Evolutionary conservation across 179 eudicot species (phyloP), one percentile per base, ranked within the genome.

Genomic region (Sideroxylon spinosum): DNA sequence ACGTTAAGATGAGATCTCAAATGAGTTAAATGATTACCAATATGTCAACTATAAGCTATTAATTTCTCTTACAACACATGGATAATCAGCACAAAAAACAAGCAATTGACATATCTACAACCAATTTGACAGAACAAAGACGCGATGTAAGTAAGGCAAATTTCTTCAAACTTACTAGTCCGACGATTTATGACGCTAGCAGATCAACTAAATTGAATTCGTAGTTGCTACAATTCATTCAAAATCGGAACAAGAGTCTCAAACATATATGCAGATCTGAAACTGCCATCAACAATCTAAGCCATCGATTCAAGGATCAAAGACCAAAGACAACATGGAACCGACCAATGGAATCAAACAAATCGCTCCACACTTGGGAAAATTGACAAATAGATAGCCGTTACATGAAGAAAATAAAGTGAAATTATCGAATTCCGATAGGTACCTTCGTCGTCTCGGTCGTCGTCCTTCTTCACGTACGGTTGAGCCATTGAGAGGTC

Each of bases 401-500:
- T 52, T 52, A 14, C 2, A 52, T 52, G 56, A 52, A 52, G 16
- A 52, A 14, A 14, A 11, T 16, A 52, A 37, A 37, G 5, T 37
- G 44, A 37, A 37, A 37, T 37, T 37, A 37, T 37, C 44, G 44
- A 37, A 37, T 37, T 37, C 44, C 19, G 6, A 61, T 55, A 26
- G 16, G 9, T 55, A 82, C 84, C 81, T 74, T 82, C 84, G 48
- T 82, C 84, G 49, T 82, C 84, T 16, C 81, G 75, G 22, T 82
- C 84, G 61, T 82, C 84, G 78, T 82, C 84, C 57, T 82, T 82
- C 78, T 82, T 82, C 65, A 78, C 81, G 37, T 73, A 63, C 67
- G 84, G 75, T 56, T 81, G 84, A 67, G 84, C 84, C 84, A 82
- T 82, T 67, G 82, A n/a, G 60, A 69, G 79, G 76, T 77, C 68